These are phyloP conservation scores for Candida boidinii DNA, from an alignment of 805 yeast species.

Conservation along the genomic window DNA sequence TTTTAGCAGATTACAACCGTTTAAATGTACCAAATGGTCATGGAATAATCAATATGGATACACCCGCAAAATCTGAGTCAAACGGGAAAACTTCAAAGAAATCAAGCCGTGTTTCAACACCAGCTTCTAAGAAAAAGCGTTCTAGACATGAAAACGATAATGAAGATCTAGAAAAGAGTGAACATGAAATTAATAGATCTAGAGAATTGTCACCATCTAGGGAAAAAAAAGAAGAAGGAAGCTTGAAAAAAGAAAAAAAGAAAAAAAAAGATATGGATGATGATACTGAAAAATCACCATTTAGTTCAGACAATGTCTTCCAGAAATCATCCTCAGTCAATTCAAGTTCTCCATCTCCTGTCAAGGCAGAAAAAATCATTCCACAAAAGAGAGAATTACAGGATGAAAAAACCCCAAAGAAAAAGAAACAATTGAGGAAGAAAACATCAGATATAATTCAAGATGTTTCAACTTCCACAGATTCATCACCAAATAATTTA, in stretches of 20 bases:
- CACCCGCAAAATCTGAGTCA: background rate
- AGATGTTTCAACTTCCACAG: too few species aligned
- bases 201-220: background rate
- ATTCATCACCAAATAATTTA: too few species aligned
- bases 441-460: background rate
- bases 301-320: background rate
- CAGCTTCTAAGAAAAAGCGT: background rate
- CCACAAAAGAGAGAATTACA: conserved; percentile 12
- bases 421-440: conserved; percentile 7
- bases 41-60: conserved; percentile 16
- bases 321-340: background rate
- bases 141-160: background rate
- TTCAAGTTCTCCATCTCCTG: conserved; percentile 2
- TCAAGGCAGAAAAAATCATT: conserved; percentile 5
- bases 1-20: conserved; percentile 24
- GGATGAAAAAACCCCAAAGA: conserved; percentile 6
- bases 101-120: background rate
- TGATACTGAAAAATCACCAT: background rate
- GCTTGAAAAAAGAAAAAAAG: conserved; percentile 1
- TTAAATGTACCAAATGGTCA: conserved; percentile 14
- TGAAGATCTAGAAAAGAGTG: background rate
- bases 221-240: background rate
- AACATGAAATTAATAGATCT: too few species aligned
- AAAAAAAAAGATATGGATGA: background rate
- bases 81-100: too few species aligned